Base-by-base conservation (phyloP, 2,329 filamentous ascomycete species). In the Penicillium sp. region DNA sequence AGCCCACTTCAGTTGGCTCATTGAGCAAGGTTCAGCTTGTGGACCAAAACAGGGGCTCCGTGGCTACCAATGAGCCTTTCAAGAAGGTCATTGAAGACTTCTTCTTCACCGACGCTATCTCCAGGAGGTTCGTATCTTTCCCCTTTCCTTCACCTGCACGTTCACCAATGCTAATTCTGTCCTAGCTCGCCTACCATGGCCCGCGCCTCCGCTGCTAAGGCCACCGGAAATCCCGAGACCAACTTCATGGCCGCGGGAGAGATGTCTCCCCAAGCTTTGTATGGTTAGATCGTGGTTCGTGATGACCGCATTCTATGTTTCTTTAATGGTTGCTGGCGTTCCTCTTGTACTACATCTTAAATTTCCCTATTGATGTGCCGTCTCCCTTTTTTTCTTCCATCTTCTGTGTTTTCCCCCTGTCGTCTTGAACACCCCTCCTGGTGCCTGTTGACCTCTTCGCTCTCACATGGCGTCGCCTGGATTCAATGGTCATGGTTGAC, bases 21-120 rank as follows among this genome's bases (percentile, higher is more conserved):
- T 79, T 97, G 67, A 92, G 90, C 84, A 97, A 92, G 82, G 88
- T 96, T 54, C 93, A 97, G 77, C 82, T 99, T 54, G 90, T 96
- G 49, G 94, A 97, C 71, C 90, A 95, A 77, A 97, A 97, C 82
- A 96, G 94, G 84, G 92, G 90, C 45, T 78, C 85, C 47, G 88
- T 90, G 76, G 68, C 82, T n/a, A 88, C 80, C 39, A 87, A 86
- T n/a, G 77, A 82, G 65, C 85, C 89, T 29, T 82, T 99, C 68
- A 90, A 87, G 81, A 90, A 89, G 77, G 86, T 89, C 53, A 90
- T 99, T 66, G 87, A 96, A 68, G 90, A 99, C 81, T 99, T 99
- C 76, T 99, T 92, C 80, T 96, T 97, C 77, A 99, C 94, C 74
- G 93, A 99, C 77, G 86, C 88, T 54, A 97, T 99, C 75, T 96